Evolutionary conservation across 2,329 filamentous ascomycete species (phyloP).

Genomic region (Penicillium sp.): DNA sequence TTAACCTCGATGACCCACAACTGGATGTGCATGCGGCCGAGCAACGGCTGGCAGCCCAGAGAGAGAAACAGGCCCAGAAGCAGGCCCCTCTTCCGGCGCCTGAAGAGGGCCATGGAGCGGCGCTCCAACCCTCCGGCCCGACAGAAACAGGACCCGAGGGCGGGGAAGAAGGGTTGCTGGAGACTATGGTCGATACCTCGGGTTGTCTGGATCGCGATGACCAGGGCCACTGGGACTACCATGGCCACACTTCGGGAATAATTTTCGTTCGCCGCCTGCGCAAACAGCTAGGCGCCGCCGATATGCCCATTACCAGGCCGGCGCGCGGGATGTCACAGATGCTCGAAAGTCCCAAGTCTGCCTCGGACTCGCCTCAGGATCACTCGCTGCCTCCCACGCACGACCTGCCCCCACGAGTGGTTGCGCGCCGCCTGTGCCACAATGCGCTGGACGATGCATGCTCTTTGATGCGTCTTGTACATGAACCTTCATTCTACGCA

Average conservation of each 20-base stretch:
- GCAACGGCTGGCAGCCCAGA: constrained; percentile 52
- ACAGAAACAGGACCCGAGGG: constrained; percentile 33
- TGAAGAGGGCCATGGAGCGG: not conserved
- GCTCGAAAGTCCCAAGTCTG: constrained; percentile 65
- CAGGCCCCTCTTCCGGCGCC: constrained; percentile 2
- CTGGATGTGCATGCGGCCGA: constrained; percentile 73
- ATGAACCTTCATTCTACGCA: constrained; percentile 74
- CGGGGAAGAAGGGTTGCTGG: constrained; percentile 66
- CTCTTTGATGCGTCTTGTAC: constrained; percentile 65
- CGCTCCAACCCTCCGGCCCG: constrained; percentile 21
- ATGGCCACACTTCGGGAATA: constrained; percentile 84
- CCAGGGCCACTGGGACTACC: constrained; percentile 88
- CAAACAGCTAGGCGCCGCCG: constrained; percentile 69
- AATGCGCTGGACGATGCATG: constrained; percentile 59
- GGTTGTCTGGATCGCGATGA: constrained; percentile 90
- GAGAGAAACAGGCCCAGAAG: constrained; percentile 26
- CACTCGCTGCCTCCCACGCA: constrained; percentile 50
- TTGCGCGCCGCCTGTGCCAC: constrained; percentile 54
- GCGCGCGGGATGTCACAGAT: constrained; percentile 49
- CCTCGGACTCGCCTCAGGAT: constrained; percentile 60
- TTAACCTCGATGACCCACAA: constrained; percentile 77
- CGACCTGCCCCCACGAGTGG: constrained; percentile 63
- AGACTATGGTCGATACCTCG: constrained; percentile 92
- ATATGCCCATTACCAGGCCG: constrained; percentile 49
- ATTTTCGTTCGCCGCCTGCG: constrained; percentile 84